These are phyloP conservation scores for Populus tomentosa DNA, from an alignment of 441 rosid species.

Conservation along the genomic window DNA sequence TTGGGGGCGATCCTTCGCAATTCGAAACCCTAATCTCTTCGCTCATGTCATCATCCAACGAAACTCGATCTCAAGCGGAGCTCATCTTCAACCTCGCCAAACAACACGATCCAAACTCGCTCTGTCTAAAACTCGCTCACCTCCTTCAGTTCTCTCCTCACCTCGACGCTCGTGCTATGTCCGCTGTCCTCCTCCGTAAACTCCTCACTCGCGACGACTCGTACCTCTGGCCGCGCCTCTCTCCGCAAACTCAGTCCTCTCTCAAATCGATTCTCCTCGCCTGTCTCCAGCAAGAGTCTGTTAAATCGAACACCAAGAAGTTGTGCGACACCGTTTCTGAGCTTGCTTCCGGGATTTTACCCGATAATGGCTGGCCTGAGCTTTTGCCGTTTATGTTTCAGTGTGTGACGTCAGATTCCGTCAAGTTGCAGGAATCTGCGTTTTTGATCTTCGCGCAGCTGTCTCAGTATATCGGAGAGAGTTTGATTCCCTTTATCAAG, in stretches of 20 bases:
- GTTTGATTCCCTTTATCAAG: constrained; percentile 69
- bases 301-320: no score
- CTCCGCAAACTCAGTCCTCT: constrained; percentile 23
- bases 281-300: no score
- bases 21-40: constrained; percentile 82
- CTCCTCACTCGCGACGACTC: constrained; percentile 84
- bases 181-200: constrained; percentile 88
- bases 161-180: constrained; percentile 82
- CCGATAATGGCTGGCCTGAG: no score
- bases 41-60: constrained; percentile 92
- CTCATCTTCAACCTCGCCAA: constrained; percentile 82
- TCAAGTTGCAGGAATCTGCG: constrained; percentile 70
- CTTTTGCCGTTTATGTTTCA: no score
- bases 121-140: constrained; percentile 73
- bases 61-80: constrained; percentile 89
- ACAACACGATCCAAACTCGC: constrained; percentile 78
- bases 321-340: no score
- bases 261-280: no score
- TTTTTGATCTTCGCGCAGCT: constrained; percentile 88
- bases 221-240: constrained; percentile 80
- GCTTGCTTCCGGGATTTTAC: no score
- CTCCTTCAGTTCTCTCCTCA: constrained; percentile 66
- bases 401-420: no score
- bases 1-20: constrained; percentile 71
- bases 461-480: constrained; percentile 86